Evolutionary conservation across 164 flowering plant genomes (phyloP).

Genomic region (Nymphaea colorata): DNA sequence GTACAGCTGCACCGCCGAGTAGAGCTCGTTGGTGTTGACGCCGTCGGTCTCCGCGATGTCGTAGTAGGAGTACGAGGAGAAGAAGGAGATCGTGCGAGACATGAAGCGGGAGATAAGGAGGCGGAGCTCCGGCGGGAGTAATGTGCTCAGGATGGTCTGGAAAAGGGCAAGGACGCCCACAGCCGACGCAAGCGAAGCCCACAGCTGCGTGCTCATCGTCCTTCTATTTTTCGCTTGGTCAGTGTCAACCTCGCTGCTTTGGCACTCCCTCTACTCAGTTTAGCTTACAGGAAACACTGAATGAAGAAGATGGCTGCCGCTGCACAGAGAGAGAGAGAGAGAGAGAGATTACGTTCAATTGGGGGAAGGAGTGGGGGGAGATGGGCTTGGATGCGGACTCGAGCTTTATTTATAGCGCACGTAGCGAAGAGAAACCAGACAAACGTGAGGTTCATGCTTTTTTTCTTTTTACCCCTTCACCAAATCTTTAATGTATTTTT

Average conservation of each 20-base stretch:
- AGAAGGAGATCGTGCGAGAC: constrained; percentile 32
- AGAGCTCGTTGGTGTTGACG: constrained; percentile 86
- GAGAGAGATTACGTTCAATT: background rate
- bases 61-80: constrained; percentile 70
- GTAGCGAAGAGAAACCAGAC: background rate
- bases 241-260: background rate
- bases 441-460: too few relatives aligned
- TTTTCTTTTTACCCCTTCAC: too few relatives aligned
- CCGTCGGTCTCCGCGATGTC: constrained; percentile 93
- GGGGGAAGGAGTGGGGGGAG: background rate
- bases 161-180: constrained; percentile 70
- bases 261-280: background rate
- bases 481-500: too few relatives aligned
- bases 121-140: constrained; percentile 77
- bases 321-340: background rate
- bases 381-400: background rate
- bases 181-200: constrained; percentile 63
- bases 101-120: constrained; percentile 35
- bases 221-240: background rate
- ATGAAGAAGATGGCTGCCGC: background rate
- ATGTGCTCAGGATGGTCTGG: constrained; percentile 41
- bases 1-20: constrained; percentile 76
- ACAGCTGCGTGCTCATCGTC: constrained; percentile 33
- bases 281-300: background rate
- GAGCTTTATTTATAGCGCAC: background rate